These are phyloP conservation scores for Fusarium longipes DNA, from an alignment of 2,329 filamentous ascomycete genomes.

Conservation along the genomic window DNA sequence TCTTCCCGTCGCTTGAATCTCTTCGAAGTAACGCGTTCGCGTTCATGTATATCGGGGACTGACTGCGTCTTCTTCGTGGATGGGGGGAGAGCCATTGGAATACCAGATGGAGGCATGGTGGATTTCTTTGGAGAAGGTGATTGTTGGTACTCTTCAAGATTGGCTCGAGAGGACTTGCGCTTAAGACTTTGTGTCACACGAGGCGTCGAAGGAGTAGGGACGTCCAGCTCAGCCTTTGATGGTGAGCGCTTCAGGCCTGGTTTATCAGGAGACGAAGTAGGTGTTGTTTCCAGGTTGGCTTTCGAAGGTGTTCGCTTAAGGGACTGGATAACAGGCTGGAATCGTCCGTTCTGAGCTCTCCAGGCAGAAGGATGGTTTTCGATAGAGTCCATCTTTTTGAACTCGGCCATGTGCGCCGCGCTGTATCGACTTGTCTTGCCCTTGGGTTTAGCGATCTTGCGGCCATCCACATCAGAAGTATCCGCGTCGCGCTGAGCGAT, in stretches of 20 bases:
- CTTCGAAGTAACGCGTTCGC: slow-evolving; percentile 66
- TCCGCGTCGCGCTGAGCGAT: slow-evolving; percentile 70
- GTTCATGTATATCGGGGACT: slow-evolving; percentile 36
- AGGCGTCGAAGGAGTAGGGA: slow-evolving; percentile 57
- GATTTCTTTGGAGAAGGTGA: slow-evolving; percentile 46
- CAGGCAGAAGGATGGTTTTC: slow-evolving; percentile 85
- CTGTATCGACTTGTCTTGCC: slow-evolving; percentile 84
- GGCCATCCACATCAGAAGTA: slow-evolving; percentile 58
- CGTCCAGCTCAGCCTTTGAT: slow-evolving; percentile 66
- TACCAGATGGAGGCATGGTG: slow-evolving; percentile 38
- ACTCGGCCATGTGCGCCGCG: slow-evolving; percentile 85
- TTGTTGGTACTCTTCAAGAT: slow-evolving; percentile 50
- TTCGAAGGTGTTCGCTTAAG: slow-evolving; percentile 60
- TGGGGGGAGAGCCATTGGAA: slow-evolving; percentile 37
- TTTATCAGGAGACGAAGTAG: slow-evolving; percentile 49
- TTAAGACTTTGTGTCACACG: slow-evolving; percentile 52
- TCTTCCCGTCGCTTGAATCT: slow-evolving; percentile 73
- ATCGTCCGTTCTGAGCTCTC: slow-evolving; percentile 66
- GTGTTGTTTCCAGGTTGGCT: slow-evolving; percentile 54
- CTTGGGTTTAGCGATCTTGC: slow-evolving; percentile 84
- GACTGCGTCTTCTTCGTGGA: slow-evolving; percentile 27
- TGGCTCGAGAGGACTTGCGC: slow-evolving; percentile 46
- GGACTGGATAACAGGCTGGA: slow-evolving; percentile 59
- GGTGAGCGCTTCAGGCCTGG: slow-evolving; percentile 63
- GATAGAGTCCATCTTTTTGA: slow-evolving; percentile 98